Evolutionary conservation across 2,329 filamentous ascomycete genomes (phyloP), one percentile per base, ranked within the genome.

Genomic region (Knufia petricola): DNA sequence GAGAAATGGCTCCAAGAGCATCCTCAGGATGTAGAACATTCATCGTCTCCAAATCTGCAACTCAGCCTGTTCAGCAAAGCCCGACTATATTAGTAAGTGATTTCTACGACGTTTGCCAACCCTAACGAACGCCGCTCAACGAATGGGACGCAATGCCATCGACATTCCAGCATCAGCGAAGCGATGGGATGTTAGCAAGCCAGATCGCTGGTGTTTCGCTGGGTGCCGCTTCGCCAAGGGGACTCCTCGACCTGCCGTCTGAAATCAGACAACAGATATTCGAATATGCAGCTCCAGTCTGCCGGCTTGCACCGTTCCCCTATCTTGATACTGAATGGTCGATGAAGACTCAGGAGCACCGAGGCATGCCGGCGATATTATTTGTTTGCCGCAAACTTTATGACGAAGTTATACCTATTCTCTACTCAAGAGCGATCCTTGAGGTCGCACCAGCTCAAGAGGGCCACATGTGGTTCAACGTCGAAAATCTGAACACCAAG

Each of bases 351-450:
- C 40, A 49, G 12, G 36, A 38, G 32, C 48, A 48, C 3, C 17
- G 37, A 9, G 53, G 46, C 2, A 39, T 51, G 20, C 53, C 51
- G 7, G 21, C 34, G 15, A 21, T 55, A 2, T 39, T 55, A 19
- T 41, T 53, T 15, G 40, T 46, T 32, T 51, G 37, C 31, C 49
- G 50, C 32, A 26, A 43, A 19, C 38, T 53, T 37, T 55, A 48
- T 24, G 31, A 50, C 2, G 50, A 53, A 32, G 51, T 50, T 4
- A 43, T 41, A n/a, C 19, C 46, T 9, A 20, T 45, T 3, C 51
- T 55, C 46, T 53, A 55, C 42, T 44, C 48, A 24, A 39, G 43
- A 4, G 53, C 53, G 4, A 40, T 50, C 23, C 51, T 55, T 13
- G 46, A 53, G 26, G 21, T 53, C 17, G 41, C 53, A 9, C 53